Evolutionary conservation across 1,284 basidiomycete species (phyloP).

Genomic region (Cryptococcus maquisensis): DNA sequence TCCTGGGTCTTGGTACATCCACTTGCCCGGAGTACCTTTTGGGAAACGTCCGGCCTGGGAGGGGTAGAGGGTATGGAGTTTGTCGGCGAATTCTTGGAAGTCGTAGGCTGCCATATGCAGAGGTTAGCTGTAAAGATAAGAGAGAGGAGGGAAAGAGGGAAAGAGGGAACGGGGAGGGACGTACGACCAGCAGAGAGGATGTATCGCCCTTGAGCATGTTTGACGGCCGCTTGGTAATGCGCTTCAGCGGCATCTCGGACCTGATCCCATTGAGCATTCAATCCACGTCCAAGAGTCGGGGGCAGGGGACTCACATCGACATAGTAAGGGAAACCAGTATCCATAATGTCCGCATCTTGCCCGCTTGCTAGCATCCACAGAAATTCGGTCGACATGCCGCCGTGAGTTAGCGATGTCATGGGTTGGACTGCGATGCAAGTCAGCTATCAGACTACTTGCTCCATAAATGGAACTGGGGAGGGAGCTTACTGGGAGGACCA

Average conservation of each 20-base stretch:
- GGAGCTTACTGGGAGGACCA: conserved; percentile 16
- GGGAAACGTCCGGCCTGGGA: conserved; percentile 11
- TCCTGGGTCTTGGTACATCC: conserved; percentile 20
- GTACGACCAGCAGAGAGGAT: conserved; percentile 20
- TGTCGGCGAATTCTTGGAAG: conserved; percentile 26
- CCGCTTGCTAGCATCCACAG: conserved; percentile 20
- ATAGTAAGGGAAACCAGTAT: conserved; percentile 20
- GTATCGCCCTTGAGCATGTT: conserved; percentile 22
- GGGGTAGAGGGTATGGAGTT: conserved; percentile 18
- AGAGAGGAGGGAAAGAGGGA: not conserved
- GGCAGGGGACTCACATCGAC: conserved; percentile 14
- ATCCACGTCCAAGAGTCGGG: not conserved
- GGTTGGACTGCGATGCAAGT: conserved; percentile 12
- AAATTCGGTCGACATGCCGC: conserved; percentile 25
- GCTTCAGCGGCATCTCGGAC: conserved; percentile 32
- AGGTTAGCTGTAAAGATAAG: not conserved
- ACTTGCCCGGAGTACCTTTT: conserved; percentile 22
- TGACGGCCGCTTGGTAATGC: conserved; percentile 25
- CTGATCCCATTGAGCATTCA: not conserved
- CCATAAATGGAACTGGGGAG: conserved; percentile 1
- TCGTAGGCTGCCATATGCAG: conserved; percentile 12
- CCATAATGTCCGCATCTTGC: conserved; percentile 13
- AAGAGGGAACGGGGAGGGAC: conserved; percentile 6
- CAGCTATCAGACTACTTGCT: not conserved
- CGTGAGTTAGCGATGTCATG: conserved; percentile 15